These are phyloP conservation scores for Colletotrichum limetticola DNA, from an alignment of 2,329 filamentous ascomycete genomes.

Conservation along the genomic window DNA sequence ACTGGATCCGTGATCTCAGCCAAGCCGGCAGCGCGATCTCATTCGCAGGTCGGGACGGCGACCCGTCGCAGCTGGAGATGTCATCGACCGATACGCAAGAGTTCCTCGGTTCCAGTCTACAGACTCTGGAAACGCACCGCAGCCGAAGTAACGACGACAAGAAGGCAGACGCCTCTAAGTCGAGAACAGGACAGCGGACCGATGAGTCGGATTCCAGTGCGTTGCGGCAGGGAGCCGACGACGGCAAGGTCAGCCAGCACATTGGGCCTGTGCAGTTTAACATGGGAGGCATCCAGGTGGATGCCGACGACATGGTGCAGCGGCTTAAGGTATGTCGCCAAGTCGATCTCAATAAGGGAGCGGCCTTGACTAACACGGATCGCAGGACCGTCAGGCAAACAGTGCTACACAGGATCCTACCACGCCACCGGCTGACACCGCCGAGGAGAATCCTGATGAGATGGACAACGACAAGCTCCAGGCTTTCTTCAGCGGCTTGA, in stretches of 20 bases:
- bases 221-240: slow-evolving; percentile 45
- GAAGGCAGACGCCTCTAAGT: slow-evolving; percentile 37
- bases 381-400: slow-evolving; percentile 67
- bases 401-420: slow-evolving; percentile 56
- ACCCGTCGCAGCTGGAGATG: slow-evolving; percentile 66
- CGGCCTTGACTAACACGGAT: slow-evolving; percentile 36
- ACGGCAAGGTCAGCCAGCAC: slow-evolving; percentile 74
- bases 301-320: slow-evolving; percentile 93
- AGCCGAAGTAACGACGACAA: slow-evolving; percentile 62
- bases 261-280: slow-evolving; percentile 98
- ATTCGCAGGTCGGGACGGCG: slow-evolving; percentile 59
- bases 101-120: slow-evolving; percentile 81
- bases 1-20: slow-evolving; percentile 80
- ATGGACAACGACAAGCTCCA: slow-evolving; percentile 68
- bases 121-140: slow-evolving; percentile 74
- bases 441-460: slow-evolving; percentile 49
- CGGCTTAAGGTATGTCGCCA: slow-evolving; percentile 74
- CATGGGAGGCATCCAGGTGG: slow-evolving; percentile 96
- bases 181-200: slow-evolving; percentile 36
- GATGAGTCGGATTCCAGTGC: slow-evolving; percentile 39
- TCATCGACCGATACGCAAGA: slow-evolving; percentile 79
- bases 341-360: no score
- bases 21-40: slow-evolving; percentile 64
- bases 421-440: slow-evolving; percentile 46
- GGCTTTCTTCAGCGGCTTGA: slow-evolving; percentile 69